Percentiles rank a stretch among this genome's conserved stretches.
Conservation (phyloP, 2,329 filamentous ascomycete species). For the Xylaria sp. region DNA sequence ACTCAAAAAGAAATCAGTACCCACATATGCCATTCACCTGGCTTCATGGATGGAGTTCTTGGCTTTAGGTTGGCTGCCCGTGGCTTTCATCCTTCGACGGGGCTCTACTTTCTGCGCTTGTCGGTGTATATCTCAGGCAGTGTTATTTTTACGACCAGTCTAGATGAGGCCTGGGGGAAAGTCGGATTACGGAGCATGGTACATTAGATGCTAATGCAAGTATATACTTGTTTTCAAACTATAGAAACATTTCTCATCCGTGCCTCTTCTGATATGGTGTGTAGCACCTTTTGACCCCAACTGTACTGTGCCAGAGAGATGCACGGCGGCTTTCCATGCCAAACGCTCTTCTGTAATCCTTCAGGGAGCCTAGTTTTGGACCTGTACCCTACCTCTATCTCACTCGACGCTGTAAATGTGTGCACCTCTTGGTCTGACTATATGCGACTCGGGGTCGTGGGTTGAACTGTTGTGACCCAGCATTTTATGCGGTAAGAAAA, state of each 20-base stretch:
- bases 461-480: too few species aligned
- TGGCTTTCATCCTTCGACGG: conserved; percentile 30
- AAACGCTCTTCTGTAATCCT: too few species aligned
- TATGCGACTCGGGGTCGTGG: too few species aligned
- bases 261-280: conserved; percentile 2
- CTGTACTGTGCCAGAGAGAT: too few species aligned
- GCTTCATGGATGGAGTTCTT: conserved; percentile 38
- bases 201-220: conserved; percentile 38
- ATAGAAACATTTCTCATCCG: conserved; percentile 3
- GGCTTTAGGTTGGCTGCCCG: conserved; percentile 28
- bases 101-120: conserved; percentile 28
- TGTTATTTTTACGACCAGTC: conserved; percentile 31
- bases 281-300: neutral
- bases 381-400: too few species aligned
- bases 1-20: conserved; percentile 30
- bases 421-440: too few species aligned
- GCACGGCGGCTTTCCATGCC: too few species aligned
- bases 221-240: conserved; percentile 33
- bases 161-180: conserved; percentile 31
- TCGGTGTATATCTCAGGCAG: conserved; percentile 33
- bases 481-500: too few species aligned
- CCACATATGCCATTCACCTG: conserved; percentile 18
- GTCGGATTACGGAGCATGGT: conserved; percentile 31
- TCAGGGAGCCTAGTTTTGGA: too few species aligned
- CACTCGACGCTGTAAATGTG: too few species aligned